These are phyloP conservation scores for Helotiales sp. DNA, from an alignment of 2,329 filamentous ascomycete genomes.

Conservation along the genomic window DNA sequence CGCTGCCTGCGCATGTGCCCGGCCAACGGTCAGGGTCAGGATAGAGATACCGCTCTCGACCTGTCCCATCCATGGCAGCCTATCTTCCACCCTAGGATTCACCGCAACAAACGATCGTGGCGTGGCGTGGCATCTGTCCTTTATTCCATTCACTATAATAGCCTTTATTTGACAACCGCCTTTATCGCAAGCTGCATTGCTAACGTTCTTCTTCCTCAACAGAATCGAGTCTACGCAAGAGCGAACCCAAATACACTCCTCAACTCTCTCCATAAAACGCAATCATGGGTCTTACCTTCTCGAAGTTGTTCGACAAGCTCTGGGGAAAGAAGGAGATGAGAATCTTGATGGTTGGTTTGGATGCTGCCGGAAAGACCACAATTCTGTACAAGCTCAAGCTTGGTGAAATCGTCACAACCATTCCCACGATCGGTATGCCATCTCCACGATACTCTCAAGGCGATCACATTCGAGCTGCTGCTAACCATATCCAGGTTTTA, in stretches of 20 bases:
- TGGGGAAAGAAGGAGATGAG: conserved; percentile 99
- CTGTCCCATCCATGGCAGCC: conserved; percentile 34
- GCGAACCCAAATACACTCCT: conserved; percentile 44
- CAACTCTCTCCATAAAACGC: conserved; percentile 51
- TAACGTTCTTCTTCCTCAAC: conserved; percentile 21
- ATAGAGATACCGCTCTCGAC: conserved; percentile 28
- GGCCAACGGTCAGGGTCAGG: conserved; percentile 13
- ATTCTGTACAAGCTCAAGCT: conserved; percentile 99
- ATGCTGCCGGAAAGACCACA: conserved; percentile 99
- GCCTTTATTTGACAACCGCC: background rate
- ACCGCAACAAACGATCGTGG: conserved; percentile 21
- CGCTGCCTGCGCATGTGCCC: conserved; percentile 34
- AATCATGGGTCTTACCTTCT: conserved; percentile 98
- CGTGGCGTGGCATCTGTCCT: conserved; percentile 38
- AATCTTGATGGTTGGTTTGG: conserved; percentile 99
- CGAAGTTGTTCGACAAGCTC: conserved; percentile 93
- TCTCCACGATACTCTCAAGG: conserved; percentile 1
- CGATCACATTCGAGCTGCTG: conserved; percentile 31
- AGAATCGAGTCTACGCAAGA: conserved; percentile 39
- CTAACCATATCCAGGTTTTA: conserved; percentile 72
- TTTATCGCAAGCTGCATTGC: conserved; percentile 25
- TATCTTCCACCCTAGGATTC: conserved; percentile 25
- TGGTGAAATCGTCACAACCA: conserved; percentile 98
- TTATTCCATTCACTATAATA: conserved; percentile 30
- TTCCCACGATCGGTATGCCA: conserved; percentile 89